These are phyloP conservation scores for Sorghum bicolor DNA, from an alignment of 176 grass and related monocot genomes.

Conservation along the genomic window Sorghum_bicolor_NCBIv3 NC_012873.2:66141501-66142000, in stretches of 20 bases:
- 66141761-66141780: slow-evolving; percentile 45
- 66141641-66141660: slow-evolving; percentile 53
- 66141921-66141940: slow-evolving; percentile 59
- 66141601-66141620: background rate
- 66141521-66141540: slow-evolving; percentile 95
- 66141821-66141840: slow-evolving; percentile 55
- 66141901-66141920: slow-evolving; percentile 46
- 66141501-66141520: slow-evolving; percentile 99
- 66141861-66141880: background rate
- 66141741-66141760: slow-evolving; percentile 77
- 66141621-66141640: slow-evolving; percentile 5
- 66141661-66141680: slow-evolving; percentile 90
- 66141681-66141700: slow-evolving; percentile 83
- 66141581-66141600: background rate
- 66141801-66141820: slow-evolving; percentile 50
- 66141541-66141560: slow-evolving; percentile 92
- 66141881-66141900: background rate
- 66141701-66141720: slow-evolving; percentile 75
- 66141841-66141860: slow-evolving; percentile 1
- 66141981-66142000: slow-evolving; percentile 75
- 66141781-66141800: slow-evolving; percentile 46
- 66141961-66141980: slow-evolving; percentile 95
- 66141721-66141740: slow-evolving; percentile 84
- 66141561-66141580: slow-evolving; percentile 83
- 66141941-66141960: slow-evolving; percentile 90